Evolutionary conservation across 2,329 filamentous ascomycete genomes (phyloP), one percentile per base, ranked within the genome.

Genomic region (Colletotrichum tropicale): DNA sequence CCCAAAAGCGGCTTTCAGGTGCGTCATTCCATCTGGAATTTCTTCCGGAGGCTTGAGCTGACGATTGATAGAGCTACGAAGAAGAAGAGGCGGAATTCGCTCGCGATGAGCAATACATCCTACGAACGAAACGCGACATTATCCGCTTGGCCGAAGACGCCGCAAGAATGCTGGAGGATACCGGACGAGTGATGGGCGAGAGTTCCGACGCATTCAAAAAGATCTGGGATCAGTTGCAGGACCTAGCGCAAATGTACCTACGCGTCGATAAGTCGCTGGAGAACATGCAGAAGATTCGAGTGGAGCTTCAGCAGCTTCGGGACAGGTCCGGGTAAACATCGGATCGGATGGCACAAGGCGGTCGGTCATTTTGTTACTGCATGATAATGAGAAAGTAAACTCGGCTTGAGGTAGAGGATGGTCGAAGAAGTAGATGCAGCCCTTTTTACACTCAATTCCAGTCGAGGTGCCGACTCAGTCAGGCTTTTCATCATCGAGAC

Each of bases 401-500:
- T 24, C 43, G 43, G 43, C 43, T 2, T 52, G n/a, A 5, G n/a
- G 2, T 52, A 21, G n/a, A 52, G 5, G 5, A n/a, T n/a, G n/a
- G n/a, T n/a, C n/a, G n/a, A n/a, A n/a, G n/a, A 30, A 30, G 28
- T 9, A 30, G 8, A 30, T 8, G 8, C 9, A 30, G 28, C 28
- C 9, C 12, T 6, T 12, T n/a, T 48, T 2, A 6, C 0, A 0
- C 18, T 3, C 18, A 12, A 2, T 48, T 48, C 2, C 38, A n/a
- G 3, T 4, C 1, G 5, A 12, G 18, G 3, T 48, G 38, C 5
- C 3, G 38, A 1, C 5, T 43, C 36, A 1, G n/a, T 48, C 18
- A 5, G 18, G 9, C 1, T n/a, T 52, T 21, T 13, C 43, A 52
- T n/a, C 18, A 1, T 0, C 6, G 12, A 21, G 43, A 52, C 3